A percentile compares a stretch with the other conserved stretches of the same genome.
phyloP scores from a whole-genome alignment of 495 filamentous ascomycete genomes.

The Neurospora hispaniola region DNA sequence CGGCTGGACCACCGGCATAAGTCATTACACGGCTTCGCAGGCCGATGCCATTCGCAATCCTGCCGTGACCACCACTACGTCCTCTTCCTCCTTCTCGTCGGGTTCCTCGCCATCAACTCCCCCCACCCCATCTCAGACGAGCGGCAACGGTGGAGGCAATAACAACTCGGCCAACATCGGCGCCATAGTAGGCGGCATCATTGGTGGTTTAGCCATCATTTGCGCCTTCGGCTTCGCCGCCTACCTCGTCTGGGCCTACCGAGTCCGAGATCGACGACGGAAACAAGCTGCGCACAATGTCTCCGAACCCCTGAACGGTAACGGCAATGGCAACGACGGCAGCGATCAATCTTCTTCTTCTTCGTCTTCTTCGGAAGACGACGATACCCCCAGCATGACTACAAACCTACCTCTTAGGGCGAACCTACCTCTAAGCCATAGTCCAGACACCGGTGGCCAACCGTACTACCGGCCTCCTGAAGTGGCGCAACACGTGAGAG shows the following conservation, averaged over 20 bases:
- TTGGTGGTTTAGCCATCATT: neutral
- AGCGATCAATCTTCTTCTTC: neutral
- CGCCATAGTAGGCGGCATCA: neutral
- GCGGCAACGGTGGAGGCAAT: neutral
- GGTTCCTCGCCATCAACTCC: neutral
- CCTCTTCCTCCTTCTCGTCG: neutral
- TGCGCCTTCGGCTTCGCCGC: neutral
- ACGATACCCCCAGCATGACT: neutral
- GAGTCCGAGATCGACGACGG: neutral
- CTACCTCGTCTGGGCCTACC: neutral
- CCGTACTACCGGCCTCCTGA: neutral
- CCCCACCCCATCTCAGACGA: neutral
- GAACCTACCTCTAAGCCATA: neutral
- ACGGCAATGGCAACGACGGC: neutral
- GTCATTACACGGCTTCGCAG: neutral
- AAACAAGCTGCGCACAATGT: neutral
- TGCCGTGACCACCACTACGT: neutral
- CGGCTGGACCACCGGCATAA: neutral
- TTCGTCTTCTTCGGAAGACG: neutral
- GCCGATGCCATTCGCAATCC: neutral
- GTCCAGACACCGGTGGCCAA: neutral
- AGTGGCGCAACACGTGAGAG: neutral
- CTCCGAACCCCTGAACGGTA: neutral
- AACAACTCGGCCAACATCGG: neutral
- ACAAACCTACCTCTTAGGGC: neutral